A percentile compares a stretch with the other conserved stretches of the same genome.
Evolutionary conservation across 2,329 filamentous ascomycete species (phyloP).

Genomic region (Trichoderma simmonsii): DNA sequence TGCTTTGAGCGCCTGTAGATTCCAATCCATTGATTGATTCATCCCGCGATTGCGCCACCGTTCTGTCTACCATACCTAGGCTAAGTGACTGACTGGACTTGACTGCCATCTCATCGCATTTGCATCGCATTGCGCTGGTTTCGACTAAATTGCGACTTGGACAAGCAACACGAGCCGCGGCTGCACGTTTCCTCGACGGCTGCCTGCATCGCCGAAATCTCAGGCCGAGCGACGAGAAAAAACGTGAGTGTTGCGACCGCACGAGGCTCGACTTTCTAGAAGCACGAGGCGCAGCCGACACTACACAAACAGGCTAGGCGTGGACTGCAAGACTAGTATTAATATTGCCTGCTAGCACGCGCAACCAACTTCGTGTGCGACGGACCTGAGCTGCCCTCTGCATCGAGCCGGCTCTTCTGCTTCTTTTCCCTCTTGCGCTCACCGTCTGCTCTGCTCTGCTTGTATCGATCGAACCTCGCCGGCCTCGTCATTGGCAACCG

Average conservation of each 20-base stretch:
- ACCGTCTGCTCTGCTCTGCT: neutral
- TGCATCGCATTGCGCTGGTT: neutral
- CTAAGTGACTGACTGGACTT: neutral
- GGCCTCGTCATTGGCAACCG: neutral
- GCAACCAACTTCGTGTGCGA: slow-evolving; percentile 1
- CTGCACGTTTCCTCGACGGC: slow-evolving; percentile 19
- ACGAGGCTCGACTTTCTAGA: slow-evolving; percentile 16
- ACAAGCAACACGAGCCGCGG: neutral
- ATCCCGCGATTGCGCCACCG: neutral
- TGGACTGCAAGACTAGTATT: neutral
- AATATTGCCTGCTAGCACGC: slow-evolving; percentile 11
- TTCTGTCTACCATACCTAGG: neutral
- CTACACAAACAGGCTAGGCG: slow-evolving; percentile 4
- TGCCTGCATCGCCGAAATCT: slow-evolving; percentile 15
- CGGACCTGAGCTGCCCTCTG: slow-evolving; percentile 7
- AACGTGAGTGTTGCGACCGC: neutral
- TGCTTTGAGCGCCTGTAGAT: neutral
- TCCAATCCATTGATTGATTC: neutral
- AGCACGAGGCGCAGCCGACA: slow-evolving; percentile 19
- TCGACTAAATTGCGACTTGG: neutral
- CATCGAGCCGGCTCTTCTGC: slow-evolving; percentile 12
- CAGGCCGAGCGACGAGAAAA: neutral
- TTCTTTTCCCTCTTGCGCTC: neutral
- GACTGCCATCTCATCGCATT: neutral
- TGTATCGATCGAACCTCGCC: neutral